Percentiles rank a stretch among this genome's conserved stretches.
Conservation (phyloP, 768 basidiomycete genomes). For the Plicaturopsis crispa region DNA sequence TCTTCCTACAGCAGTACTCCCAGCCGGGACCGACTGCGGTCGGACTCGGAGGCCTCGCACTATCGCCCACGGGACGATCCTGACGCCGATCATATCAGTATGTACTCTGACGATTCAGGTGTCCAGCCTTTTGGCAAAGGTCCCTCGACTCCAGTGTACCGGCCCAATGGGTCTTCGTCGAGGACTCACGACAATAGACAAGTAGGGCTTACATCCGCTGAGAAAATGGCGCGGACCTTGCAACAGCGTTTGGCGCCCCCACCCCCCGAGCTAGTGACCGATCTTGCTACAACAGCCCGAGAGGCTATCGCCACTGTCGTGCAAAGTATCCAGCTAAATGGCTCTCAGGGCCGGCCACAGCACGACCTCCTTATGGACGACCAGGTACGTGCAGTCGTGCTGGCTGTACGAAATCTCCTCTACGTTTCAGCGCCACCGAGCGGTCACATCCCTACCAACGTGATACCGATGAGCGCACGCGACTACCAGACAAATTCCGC, state of each 20-base stretch:
- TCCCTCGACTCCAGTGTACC: slow-evolving; percentile 18
- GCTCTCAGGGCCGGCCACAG: slow-evolving; percentile 38
- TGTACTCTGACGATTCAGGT: slow-evolving; percentile 78
- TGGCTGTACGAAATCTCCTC: slow-evolving; percentile 73
- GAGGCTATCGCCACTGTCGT: slow-evolving; percentile 57
- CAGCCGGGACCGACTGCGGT: slow-evolving; percentile 22
- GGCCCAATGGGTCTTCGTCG: slow-evolving; percentile 13
- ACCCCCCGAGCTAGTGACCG: slow-evolving; percentile 49
- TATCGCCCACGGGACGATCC: too few species aligned
- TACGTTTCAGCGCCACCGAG: slow-evolving; percentile 55
- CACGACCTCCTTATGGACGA: slow-evolving; percentile 54
- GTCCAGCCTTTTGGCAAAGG: slow-evolving; percentile 42
- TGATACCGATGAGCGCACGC: slow-evolving; percentile 39
- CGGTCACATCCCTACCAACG: slow-evolving; percentile 50
- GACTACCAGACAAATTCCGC: slow-evolving; percentile 35
- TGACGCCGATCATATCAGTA: slow-evolving; percentile 43
- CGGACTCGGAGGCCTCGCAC: slow-evolving; percentile 27
- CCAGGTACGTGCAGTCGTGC: slow-evolving; percentile 54
- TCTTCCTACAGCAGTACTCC: too few species aligned
- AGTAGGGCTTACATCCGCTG: slow-evolving; percentile 53
- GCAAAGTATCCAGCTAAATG: slow-evolving; percentile 45
- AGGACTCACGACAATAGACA: background rate
- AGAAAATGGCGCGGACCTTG: slow-evolving; percentile 58
- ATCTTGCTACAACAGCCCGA: slow-evolving; percentile 52
- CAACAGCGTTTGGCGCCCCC: slow-evolving; percentile 53